A percentile compares a stretch with the other conserved stretches of the same genome.
Conservation (phyloP, 345 rosid genomes). For the Xanthoceras sorbifolium region DNA sequence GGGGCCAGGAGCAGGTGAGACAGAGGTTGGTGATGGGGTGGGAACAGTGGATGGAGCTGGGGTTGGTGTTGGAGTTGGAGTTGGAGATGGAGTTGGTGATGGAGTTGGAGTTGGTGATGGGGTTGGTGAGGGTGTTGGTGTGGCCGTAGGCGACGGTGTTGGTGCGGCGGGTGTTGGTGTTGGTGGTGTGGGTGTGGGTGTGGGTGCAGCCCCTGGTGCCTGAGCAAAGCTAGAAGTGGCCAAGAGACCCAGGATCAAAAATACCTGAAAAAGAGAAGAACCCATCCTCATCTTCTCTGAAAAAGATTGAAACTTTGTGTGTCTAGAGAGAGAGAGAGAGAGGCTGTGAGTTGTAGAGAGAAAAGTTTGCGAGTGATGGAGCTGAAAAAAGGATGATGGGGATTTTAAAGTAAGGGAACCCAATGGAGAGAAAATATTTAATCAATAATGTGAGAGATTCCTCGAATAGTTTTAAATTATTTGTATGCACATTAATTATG, state of each 20-base stretch:
- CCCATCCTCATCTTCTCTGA: constrained; percentile 40
- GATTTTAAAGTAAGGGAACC: constrained; percentile 3
- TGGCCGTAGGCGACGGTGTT: constrained; percentile 33
- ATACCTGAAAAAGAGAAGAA: constrained; percentile 44
- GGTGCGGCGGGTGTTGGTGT: constrained; percentile 34
- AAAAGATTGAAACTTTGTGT: not conserved
- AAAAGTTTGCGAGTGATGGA: constrained; percentile 19
- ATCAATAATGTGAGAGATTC: constrained; percentile 23
- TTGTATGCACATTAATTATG: not conserved
- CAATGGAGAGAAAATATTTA: not conserved
- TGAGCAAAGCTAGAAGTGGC: constrained; percentile 72
- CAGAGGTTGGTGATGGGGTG: constrained; percentile 37
- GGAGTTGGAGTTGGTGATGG: constrained; percentile 32
- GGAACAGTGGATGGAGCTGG: constrained; percentile 40
- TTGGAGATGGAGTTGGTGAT: constrained; percentile 20
- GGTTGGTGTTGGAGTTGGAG: constrained; percentile 19
- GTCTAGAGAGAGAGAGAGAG: no score
- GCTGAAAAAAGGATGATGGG: not conserved
- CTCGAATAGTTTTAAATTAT: constrained; percentile 5
- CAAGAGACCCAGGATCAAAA: constrained; percentile 63
- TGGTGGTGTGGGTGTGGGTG: constrained; percentile 26
- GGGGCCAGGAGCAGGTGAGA: constrained; percentile 30
- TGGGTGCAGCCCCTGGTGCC: constrained; percentile 59
- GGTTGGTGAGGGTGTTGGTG: constrained; percentile 26
- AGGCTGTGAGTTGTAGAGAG: not conserved